Conservation (phyloP, 352 stramenopile species). For the Phytophthora constricta region DNA sequence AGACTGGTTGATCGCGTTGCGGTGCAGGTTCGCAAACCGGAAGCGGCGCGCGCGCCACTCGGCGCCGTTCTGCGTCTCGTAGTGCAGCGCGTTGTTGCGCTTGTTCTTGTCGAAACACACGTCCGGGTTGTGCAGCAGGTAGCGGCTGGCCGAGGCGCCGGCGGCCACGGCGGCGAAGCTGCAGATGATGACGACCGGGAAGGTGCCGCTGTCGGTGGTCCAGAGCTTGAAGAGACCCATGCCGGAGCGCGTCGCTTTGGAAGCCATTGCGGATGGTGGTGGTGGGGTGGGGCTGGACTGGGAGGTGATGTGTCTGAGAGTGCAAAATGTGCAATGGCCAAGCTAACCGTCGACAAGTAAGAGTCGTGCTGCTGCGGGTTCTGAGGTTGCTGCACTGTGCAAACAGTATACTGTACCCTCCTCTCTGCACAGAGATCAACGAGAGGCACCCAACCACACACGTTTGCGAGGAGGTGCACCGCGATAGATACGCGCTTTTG, state of each 20-base stretch:
- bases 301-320: neutral
- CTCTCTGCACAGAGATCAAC: no score
- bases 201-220: slow-evolving; percentile 55
- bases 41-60: slow-evolving; percentile 49
- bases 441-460: no score
- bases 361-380: no score
- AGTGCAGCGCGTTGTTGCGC: slow-evolving; percentile 42
- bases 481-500: no score
- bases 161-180: slow-evolving; percentile 41
- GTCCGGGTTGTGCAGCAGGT: slow-evolving; percentile 42
- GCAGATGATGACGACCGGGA: slow-evolving; percentile 50
- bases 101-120: slow-evolving; percentile 50
- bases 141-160: slow-evolving; percentile 34
- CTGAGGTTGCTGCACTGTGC: no score
- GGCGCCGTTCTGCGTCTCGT: slow-evolving; percentile 32
- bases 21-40: slow-evolving; percentile 53
- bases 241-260: slow-evolving; percentile 35
- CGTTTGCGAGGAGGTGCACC: no score
- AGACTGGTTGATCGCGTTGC: slow-evolving; percentile 70
- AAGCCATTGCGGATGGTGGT: slow-evolving; percentile 19
- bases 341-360: no score
- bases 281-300: slow-evolving; percentile 20
- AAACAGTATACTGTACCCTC: no score
- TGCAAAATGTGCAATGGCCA: neutral
- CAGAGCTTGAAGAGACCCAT: slow-evolving; percentile 59